Evolutionary conservation across 768 basidiomycete species (phyloP).

Genomic region (Galerina marginata): DNA sequence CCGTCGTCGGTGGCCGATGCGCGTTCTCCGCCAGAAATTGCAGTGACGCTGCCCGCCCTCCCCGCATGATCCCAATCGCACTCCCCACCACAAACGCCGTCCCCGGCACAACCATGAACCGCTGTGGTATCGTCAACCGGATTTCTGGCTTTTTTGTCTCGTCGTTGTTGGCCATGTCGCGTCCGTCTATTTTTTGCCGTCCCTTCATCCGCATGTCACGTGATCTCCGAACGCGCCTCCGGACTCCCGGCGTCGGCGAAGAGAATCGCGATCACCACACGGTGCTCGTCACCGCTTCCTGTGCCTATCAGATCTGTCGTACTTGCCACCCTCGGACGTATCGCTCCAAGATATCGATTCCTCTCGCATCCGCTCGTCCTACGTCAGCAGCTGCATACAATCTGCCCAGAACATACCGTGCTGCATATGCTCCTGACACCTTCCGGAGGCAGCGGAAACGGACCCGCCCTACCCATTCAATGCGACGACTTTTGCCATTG

Average conservation of each 20-base stretch:
- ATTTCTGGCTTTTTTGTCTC: constrained; percentile 23
- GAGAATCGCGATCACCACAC: no score
- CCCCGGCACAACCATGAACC: constrained; percentile 65
- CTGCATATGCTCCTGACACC: no score
- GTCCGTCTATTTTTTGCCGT: constrained; percentile 4
- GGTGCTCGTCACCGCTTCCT: no score
- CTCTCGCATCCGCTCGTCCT: no score
- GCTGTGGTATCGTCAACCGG: constrained; percentile 53
- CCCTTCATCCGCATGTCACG: neutral
- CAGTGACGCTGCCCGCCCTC: constrained; percentile 70
- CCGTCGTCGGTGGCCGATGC: constrained; percentile 82
- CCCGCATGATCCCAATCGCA: constrained; percentile 76
- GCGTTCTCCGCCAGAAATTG: constrained; percentile 93
- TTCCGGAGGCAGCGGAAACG: no score
- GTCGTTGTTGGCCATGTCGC: constrained; percentile 14
- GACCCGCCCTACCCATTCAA: no score
- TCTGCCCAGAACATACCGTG: no score
- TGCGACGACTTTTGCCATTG: no score
- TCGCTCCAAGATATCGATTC: no score
- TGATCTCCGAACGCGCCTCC: neutral
- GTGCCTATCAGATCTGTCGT: no score
- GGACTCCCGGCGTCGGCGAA: neutral
- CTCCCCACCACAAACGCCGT: constrained; percentile 65
- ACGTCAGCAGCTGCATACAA: no score
- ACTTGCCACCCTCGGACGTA: no score